Evolutionary conservation across 768 basidiomycete species (phyloP), one percentile per base, ranked within the genome.

Genomic region (Hemileccinum rubropunctum): DNA sequence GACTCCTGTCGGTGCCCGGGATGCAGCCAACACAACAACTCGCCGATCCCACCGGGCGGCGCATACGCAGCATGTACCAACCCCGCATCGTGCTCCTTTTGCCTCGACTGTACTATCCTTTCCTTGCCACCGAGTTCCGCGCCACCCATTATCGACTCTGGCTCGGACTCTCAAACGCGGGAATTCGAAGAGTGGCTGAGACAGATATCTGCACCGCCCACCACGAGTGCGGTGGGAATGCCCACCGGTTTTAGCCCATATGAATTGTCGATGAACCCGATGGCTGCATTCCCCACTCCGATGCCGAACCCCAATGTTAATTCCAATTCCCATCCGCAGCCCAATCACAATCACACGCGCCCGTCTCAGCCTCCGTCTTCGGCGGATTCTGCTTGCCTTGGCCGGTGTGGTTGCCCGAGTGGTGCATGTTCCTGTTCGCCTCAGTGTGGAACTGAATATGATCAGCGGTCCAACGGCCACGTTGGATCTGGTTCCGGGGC

Each of bases 171-270:
- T 23, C 69, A 73, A 56, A 66, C 71, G 33, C 71, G 72, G 26
- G 71, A 75, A 50, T 77, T 84, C 37, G 83, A 83, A 59, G 82
- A 85, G 49, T 86, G 83, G 83, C 71, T 84, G 47, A 76, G 76
- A 46, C 78, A 82, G 56, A 69, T 82, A 20, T 62, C 66, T 8
- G 45, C 57, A 17, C 50, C 59, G 5, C 59, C 66, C 34, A 23
- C 54, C 26, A 12, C 52, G 1, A 38, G 38, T 41, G 23, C 50
- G 30, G 56, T 59, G 45, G 63, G 64, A 45, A 56, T 58, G 39
- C 36, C 60, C 1, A 6, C 63, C 26, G 28, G 47, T 35, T 57
- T 72, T 73, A 45, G 60, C 58, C 57, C 62, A n/a, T 71, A 52
- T 59, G 71, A 53, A 13, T 54, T 50, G 35, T 59, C 56, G 33